Base-by-base conservation (phyloP, 2,329 filamentous ascomycete species). In the Falciphora oryzae region DNA sequence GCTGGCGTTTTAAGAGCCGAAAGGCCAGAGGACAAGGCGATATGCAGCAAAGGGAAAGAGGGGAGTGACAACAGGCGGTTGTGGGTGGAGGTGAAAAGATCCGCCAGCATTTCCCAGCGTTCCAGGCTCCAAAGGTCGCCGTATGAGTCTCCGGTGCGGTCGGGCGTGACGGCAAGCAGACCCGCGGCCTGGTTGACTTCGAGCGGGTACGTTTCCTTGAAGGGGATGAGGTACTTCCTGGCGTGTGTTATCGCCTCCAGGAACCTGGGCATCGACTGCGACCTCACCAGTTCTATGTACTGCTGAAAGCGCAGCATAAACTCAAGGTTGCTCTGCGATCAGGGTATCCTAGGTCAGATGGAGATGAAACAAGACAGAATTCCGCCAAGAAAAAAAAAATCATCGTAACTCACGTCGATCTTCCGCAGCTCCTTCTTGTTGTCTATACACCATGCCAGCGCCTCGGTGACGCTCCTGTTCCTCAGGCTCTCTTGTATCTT, bases 1-100 rank as follows among this genome's bases (percentile, higher is more conserved):
- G 92, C 89, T 0, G 95, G 95, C 0, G 95, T 98, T 77, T 99
- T 99, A 69, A 99, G 88, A 1, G 95, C 93, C 0, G 93, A 97
- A 13, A 99, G 85, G 10, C 95, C 95, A 0, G 93, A 93, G 0
- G 90, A 92, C 13, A 99, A 85, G 16, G 95, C 95, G 67, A 96
- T 90, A 77, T 98, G 92, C 31, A 99, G 86, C 25, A 97, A 85
- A 0, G 95, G 93, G 27, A 89, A 86, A 2, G 89, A 83, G 0
- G 95, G 93, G 0, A 99, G 85, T 22, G 89, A 88, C 68, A 97
- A 89, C 5, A 99, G 87, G 59, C 83, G 87, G 79, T 97, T 93
- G 78, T 98, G 92, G 1, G 93, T 96, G 67, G 85, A 81, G 68
- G 93, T 86, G 78, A 98, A 99, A 62, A 94, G 83, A 63, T 88